These are phyloP conservation scores for Yamadazyma scolyti DNA, from an alignment of 805 yeast genomes.

Conservation along the genomic window DNA sequence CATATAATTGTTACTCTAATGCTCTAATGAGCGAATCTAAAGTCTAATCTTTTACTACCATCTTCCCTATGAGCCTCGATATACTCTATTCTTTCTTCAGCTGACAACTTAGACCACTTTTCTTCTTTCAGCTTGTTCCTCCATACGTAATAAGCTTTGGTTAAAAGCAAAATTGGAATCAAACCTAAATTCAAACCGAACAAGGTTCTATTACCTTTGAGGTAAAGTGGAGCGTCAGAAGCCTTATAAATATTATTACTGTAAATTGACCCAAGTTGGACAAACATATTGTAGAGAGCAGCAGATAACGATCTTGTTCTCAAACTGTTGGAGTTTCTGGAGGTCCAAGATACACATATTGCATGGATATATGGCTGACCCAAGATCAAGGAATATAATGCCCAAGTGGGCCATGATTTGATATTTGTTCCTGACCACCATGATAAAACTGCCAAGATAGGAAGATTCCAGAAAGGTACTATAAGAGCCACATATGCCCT, in stretches of 20 bases:
- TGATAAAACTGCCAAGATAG: slow-evolving; percentile 27
- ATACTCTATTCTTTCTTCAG: slow-evolving; percentile 16
- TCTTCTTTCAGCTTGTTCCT: slow-evolving; percentile 16
- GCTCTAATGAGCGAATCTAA: slow-evolving; percentile 18
- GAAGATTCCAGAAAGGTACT: slow-evolving; percentile 29
- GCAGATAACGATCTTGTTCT: slow-evolving; percentile 24
- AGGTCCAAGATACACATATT: slow-evolving; percentile 25
- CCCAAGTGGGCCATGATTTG: slow-evolving; percentile 48
- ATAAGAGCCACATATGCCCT: slow-evolving; percentile 19
- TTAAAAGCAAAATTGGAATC: slow-evolving; percentile 16
- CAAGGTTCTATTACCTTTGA: slow-evolving; percentile 21
- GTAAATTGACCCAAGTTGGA: slow-evolving; percentile 21
- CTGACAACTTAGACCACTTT: slow-evolving; percentile 18
- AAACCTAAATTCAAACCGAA: slow-evolving; percentile 16
- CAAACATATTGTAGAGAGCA: slow-evolving; percentile 24
- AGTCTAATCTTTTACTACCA: slow-evolving; percentile 23
- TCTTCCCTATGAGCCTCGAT: slow-evolving; percentile 14
- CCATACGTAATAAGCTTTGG: slow-evolving; percentile 19
- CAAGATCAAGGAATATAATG: slow-evolving; percentile 22
- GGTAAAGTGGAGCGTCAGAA: slow-evolving; percentile 25
- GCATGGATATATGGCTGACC: slow-evolving; percentile 34
- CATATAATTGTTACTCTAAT: no score
- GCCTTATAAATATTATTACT: slow-evolving; percentile 23
- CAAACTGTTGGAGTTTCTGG: slow-evolving; percentile 22
- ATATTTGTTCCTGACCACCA: slow-evolving; percentile 43